Evolutionary conservation across 2,329 filamentous ascomycete species (phyloP).

Genomic region (Colletotrichum sp.): DNA sequence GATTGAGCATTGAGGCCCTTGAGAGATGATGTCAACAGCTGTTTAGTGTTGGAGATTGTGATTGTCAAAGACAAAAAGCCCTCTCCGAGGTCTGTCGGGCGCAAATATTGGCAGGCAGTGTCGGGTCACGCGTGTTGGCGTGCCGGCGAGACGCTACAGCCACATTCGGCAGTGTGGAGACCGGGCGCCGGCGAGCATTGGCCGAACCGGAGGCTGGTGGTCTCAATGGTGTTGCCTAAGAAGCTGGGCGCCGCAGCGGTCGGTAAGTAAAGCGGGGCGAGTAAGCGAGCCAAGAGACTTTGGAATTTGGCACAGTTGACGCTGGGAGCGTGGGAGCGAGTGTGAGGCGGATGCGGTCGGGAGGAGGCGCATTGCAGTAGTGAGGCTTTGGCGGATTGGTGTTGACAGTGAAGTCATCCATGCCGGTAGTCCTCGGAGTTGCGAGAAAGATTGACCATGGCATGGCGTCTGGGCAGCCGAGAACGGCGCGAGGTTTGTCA

Average conservation of each 20-base stretch:
- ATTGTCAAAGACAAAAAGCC: neutral
- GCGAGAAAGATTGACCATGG: neutral
- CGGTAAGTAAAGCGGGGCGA: neutral
- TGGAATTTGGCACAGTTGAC: neutral
- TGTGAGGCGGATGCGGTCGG: neutral
- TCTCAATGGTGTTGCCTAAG: neutral
- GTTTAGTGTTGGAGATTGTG: neutral
- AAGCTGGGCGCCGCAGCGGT: slow-evolving; percentile 2
- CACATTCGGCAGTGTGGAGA: slow-evolving; percentile 1
- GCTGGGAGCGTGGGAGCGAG: neutral
- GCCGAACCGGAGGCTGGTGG: slow-evolving; percentile 9
- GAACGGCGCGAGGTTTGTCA: neutral
- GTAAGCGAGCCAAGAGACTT: neutral
- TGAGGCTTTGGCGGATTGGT: neutral
- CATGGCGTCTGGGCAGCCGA: neutral
- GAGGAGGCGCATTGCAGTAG: neutral
- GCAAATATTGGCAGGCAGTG: slow-evolving; percentile 12
- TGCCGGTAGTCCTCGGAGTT: neutral
- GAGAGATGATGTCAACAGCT: neutral
- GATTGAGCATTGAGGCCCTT: neutral
- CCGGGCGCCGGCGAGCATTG: neutral
- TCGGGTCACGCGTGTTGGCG: slow-evolving; percentile 9
- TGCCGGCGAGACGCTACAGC: slow-evolving; percentile 7
- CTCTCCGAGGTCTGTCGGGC: neutral
- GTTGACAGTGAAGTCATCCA: neutral